Conservation (phyloP, 2,329 filamentous ascomycete species). For the Colletotrichum nymphaeae region DNA sequence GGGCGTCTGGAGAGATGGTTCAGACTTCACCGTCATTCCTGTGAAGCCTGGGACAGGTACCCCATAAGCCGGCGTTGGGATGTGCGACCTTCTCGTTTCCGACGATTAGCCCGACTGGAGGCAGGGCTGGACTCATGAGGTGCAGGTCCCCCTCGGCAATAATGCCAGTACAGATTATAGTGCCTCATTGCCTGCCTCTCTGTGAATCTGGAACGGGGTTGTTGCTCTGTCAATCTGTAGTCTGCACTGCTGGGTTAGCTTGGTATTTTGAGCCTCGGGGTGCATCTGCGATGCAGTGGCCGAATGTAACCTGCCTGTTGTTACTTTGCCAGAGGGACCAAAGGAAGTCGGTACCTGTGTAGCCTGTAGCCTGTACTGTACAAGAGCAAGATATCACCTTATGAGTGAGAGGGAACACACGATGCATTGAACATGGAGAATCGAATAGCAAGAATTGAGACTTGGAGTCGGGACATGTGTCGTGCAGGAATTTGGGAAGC, state of each 20-base stretch:
- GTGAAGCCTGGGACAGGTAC: background rate
- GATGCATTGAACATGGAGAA: background rate
- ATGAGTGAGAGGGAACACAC: constrained; percentile 1
- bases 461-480: background rate
- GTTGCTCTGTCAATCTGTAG: background rate
- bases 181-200: background rate
- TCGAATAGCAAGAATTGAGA: background rate
- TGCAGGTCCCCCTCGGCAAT: background rate
- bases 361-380: constrained; percentile 2
- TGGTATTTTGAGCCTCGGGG: background rate
- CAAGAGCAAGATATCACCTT: background rate
- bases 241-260: background rate
- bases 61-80: background rate
- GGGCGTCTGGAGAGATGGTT: background rate
- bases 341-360: background rate
- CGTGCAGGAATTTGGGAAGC: constrained; percentile 2
- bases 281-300: background rate
- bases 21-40: background rate
- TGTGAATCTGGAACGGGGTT: background rate
- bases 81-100: constrained; percentile 11
- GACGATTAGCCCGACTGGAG: constrained; percentile 2
- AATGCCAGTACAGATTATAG: too few relatives aligned
- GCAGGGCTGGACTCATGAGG: background rate
- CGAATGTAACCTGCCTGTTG: background rate
- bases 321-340: background rate